phyloP scores from a whole-genome alignment of 306 rosid species.

The Vicia sativa region DNA sequence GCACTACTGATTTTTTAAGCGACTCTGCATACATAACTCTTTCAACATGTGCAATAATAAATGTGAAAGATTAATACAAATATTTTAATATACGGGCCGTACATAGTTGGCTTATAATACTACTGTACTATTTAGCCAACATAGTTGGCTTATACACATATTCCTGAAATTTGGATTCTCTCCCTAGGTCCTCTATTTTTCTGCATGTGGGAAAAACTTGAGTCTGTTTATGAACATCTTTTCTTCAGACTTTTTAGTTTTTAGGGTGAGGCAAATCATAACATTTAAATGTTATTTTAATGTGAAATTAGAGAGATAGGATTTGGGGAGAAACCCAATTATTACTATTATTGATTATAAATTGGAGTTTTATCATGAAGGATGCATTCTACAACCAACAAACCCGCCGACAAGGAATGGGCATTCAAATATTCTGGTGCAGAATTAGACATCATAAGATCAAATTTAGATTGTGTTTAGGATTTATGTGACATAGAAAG shows the following conservation, averaged over 20 bases:
- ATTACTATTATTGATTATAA: not conserved
- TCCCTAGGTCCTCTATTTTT: not conserved
- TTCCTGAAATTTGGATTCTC: too few species aligned
- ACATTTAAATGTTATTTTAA: constrained; percentile 4
- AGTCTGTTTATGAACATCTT: constrained; percentile 6
- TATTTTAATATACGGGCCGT: not conserved
- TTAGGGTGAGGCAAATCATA: not conserved
- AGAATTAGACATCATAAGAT: constrained; percentile 1
- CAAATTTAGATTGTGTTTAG: constrained; percentile 6
- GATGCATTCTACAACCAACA: too few species aligned
- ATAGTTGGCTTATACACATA: too few species aligned
- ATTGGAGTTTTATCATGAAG: not conserved
- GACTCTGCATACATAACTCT: constrained; percentile 1
- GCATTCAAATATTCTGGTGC: not conserved
- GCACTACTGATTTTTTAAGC: constrained; percentile 9
- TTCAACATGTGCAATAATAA: constrained; percentile 7
- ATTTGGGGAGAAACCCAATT: constrained; percentile 1
- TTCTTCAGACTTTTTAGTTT: not conserved
- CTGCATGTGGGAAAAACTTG: constrained; percentile 1
- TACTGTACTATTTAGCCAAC: too few species aligned
- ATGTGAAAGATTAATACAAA: not conserved
- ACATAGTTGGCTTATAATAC: not conserved
- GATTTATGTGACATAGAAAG: not conserved
- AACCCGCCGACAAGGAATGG: not conserved
- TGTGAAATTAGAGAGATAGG: not conserved